Evolutionary conservation across 2,329 filamentous ascomycete genomes (phyloP).

Genomic region (Pseudonectria foliicola): DNA sequence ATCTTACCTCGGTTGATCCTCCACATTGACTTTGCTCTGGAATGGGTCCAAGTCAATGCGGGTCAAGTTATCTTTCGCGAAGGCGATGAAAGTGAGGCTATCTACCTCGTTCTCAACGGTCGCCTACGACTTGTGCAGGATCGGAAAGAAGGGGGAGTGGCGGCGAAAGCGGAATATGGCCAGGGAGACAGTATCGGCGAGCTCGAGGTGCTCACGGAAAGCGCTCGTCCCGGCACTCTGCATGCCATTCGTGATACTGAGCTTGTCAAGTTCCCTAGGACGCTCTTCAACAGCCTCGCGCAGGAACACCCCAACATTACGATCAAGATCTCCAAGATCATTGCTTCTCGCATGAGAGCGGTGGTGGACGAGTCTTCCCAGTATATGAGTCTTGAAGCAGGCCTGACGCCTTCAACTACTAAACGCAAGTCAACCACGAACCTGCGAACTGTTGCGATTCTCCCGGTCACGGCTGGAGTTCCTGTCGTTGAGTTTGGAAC

Average conservation of each 20-base stretch:
- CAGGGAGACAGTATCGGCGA: constrained; percentile 98
- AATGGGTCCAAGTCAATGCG: constrained; percentile 96
- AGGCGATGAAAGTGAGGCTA: constrained; percentile 92
- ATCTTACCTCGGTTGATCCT: constrained; percentile 83
- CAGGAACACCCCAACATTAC: constrained; percentile 97
- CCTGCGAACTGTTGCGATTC: constrained; percentile 81
- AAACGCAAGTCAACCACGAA: constrained; percentile 83
- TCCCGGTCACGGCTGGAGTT: constrained; percentile 85
- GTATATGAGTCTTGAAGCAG: constrained; percentile 57
- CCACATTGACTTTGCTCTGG: constrained; percentile 95
- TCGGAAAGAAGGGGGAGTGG: constrained; percentile 71
- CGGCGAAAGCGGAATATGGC: constrained; percentile 84
- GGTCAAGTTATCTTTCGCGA: constrained; percentile 93
- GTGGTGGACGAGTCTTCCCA: constrained; percentile 75
- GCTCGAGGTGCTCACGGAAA: constrained; percentile 93
- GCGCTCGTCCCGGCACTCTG: constrained; percentile 78
- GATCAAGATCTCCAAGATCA: constrained; percentile 98
- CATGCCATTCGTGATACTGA: constrained; percentile 97
- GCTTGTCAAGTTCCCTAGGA: constrained; percentile 90
- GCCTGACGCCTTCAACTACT: constrained; percentile 42
- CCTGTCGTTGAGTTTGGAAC: constrained; percentile 94
- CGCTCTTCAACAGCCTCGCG: constrained; percentile 93
- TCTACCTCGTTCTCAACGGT: constrained; percentile 95
- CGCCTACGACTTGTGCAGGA: constrained; percentile 81
- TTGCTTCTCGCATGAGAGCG: constrained; percentile 87